Conservation (phyloP, 768 basidiomycete species). For the Nevesoporus exiguus region DNA sequence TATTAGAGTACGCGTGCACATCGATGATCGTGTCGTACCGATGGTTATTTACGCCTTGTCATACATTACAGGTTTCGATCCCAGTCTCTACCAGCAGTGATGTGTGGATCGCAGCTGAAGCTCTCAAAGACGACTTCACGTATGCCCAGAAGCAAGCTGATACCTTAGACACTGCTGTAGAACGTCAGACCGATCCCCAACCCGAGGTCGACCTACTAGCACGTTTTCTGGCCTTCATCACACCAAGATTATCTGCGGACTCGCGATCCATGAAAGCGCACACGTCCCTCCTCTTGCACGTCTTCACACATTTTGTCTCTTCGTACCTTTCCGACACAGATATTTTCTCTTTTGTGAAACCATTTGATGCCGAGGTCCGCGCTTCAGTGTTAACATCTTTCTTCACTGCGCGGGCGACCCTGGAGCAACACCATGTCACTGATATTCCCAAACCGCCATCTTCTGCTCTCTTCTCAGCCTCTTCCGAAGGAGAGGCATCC, state of each 20-base stretch:
- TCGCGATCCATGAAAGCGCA: constrained; percentile 50
- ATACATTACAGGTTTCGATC: constrained; percentile 62
- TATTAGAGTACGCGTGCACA: constrained; percentile 33
- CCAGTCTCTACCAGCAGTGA: constrained; percentile 78
- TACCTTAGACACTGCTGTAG: constrained; percentile 48
- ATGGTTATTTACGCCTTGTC: constrained; percentile 1
- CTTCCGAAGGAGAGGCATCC: constrained; percentile 57
- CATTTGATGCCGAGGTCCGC: constrained; percentile 73
- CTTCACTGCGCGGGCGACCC: constrained; percentile 68
- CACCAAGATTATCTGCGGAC: constrained; percentile 57
- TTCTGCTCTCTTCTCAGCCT: constrained; percentile 68
- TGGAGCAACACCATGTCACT: constrained; percentile 53
- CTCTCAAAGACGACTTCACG: constrained; percentile 84
- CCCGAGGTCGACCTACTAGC: constrained; percentile 76
- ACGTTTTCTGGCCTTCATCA: constrained; percentile 77
- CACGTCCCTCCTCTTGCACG: constrained; percentile 66
- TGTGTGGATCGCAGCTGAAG: constrained; percentile 91
- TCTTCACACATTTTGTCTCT: constrained; percentile 74
- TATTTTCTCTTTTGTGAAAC: constrained; percentile 76
- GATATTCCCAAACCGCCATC: constrained; percentile 57
- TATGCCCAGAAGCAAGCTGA: constrained; percentile 60
- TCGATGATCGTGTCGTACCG: constrained; percentile 5
- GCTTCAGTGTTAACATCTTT: constrained; percentile 75
- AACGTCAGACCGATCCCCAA: constrained; percentile 55
- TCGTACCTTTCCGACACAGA: constrained; percentile 71